phyloP scores from a whole-genome alignment of 2,329 filamentous ascomycete species.

The Microsporum canis region DNA sequence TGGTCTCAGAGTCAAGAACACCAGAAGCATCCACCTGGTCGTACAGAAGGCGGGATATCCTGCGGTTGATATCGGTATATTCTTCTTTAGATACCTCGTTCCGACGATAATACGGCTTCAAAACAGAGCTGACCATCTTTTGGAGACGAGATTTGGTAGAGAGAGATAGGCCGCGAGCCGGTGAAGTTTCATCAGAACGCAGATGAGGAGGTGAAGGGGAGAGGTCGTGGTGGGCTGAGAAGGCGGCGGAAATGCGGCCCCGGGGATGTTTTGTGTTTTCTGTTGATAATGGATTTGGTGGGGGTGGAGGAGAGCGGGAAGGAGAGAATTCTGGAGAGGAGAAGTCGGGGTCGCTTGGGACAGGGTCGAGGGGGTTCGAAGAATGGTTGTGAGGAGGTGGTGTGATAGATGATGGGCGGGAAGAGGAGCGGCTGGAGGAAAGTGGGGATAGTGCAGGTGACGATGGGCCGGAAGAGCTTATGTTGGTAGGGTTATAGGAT shows the following conservation, averaged over 20 bases:
- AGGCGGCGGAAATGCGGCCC: slow-evolving; percentile 7
- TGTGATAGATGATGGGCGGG: slow-evolving; percentile 54
- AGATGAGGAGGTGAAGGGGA: slow-evolving; percentile 34
- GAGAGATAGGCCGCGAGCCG: slow-evolving; percentile 58
- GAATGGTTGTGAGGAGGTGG: slow-evolving; percentile 52
- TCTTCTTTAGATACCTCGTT: slow-evolving; percentile 74
- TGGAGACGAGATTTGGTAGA: slow-evolving; percentile 82
- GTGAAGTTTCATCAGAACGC: slow-evolving; percentile 55
- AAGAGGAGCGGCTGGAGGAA: slow-evolving; percentile 50
- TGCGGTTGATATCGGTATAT: slow-evolving; percentile 84
- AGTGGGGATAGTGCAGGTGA: slow-evolving; percentile 36
- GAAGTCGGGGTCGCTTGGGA: slow-evolving; percentile 62
- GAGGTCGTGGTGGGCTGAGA: slow-evolving; percentile 30
- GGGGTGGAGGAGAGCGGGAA: slow-evolving; percentile 41
- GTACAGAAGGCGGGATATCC: slow-evolving; percentile 80
- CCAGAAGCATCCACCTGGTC: slow-evolving; percentile 43
- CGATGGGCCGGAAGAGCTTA: slow-evolving; percentile 20
- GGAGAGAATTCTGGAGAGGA: slow-evolving; percentile 66
- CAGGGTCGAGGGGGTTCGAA: slow-evolving; percentile 48
- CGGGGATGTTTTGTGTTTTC: slow-evolving; percentile 10
- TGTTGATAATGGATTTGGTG: slow-evolving; percentile 5
- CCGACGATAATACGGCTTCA: slow-evolving; percentile 73
- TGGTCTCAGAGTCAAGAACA: slow-evolving; percentile 53
- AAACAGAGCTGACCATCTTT: slow-evolving; percentile 69
- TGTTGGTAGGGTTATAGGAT: slow-evolving; percentile 27